These are phyloP conservation scores for Trametes coccinea DNA, from an alignment of 768 basidiomycete genomes.

Conservation along the genomic window DNA sequence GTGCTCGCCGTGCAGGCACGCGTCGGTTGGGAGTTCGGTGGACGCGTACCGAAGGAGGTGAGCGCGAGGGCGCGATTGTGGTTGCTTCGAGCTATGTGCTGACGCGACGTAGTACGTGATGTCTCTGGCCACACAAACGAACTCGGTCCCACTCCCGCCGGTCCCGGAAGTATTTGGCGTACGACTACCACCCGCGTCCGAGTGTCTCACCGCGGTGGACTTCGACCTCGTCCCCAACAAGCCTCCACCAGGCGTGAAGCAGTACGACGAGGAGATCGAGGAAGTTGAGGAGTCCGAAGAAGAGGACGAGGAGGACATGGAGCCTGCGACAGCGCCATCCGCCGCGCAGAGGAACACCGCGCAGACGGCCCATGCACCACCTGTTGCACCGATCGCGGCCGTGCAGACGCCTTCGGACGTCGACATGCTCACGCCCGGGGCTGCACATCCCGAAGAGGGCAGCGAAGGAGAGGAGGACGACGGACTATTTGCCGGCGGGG, in stretches of 20 bases:
- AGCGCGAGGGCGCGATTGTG: conserved; percentile 17
- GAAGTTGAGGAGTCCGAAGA: conserved; percentile 77
- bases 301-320: conserved; percentile 71
- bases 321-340: conserved; percentile 54
- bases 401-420: conserved; percentile 68
- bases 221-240: conserved; percentile 87
- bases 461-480: conserved; percentile 82
- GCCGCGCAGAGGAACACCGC: conserved; percentile 19
- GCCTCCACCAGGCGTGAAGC: conserved; percentile 72
- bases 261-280: conserved; percentile 81
- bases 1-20: conserved; percentile 82
- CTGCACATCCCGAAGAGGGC: conserved; percentile 48
- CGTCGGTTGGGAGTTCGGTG: conserved; percentile 92
- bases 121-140: conserved; percentile 81
- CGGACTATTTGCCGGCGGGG: conserved; percentile 74
- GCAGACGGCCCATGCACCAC: conserved; percentile 25
- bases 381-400: conserved; percentile 40
- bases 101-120: conserved; percentile 57
- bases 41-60: conserved; percentile 87
- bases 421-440: conserved; percentile 51
- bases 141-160: conserved; percentile 74
- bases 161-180: conserved; percentile 91
- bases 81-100: background rate
- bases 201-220: conserved; percentile 78
- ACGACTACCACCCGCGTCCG: conserved; percentile 65